Evolutionary conservation across 495 filamentous ascomycete species (phyloP), one percentile per base, ranked within the genome.

Genomic region (Hapsidospora chrysogenum): DNA sequence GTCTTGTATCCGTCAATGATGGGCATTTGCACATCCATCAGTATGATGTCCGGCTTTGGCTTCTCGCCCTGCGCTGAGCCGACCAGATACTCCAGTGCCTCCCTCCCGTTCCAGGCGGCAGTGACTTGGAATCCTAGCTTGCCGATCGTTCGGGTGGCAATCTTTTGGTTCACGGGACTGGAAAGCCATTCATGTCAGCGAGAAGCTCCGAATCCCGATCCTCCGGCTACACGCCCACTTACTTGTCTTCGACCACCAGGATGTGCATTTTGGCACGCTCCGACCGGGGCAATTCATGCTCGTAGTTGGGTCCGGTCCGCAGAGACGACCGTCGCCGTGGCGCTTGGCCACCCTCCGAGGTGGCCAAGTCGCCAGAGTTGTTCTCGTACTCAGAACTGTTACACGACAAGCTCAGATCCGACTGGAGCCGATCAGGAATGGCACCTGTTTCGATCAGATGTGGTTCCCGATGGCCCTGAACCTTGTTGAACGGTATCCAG

Each of bases 1-100:
- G 80, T 77, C 20, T 66, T 60, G 44, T 86, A 87, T 1, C 83
- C 83, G 41, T 85, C 81, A 39, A 85, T 70, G 11, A 85, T 61
- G 3, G 80, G 78, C 79, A 89, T 85, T 50, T 85, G 79, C 0
- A 85, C 72, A 44, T 92, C 80, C 83, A 92, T 89, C 6, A 87
- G 63, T 31, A 87, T 80, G n/a, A 87, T 76, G 41, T 87, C 70
- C 1, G 79, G 72, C 34, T 58, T 66, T 7, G 57, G 52, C 25
- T 66, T 49, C 17, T 25, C 50, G 9, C 61, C 55, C 3, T 45
- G 30, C 20, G 50, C 39, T 16, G 57, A 52, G 4, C 46, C 53
- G 4, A 40, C 36, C 17, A 80, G 45, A 41, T 82, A 80, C 13
- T 82, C 70, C 2, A 89, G 68, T 5, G 78, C 80, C 46, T 86